These are phyloP conservation scores for Dactylis glomerata DNA, from an alignment of 176 grass and related monocot species.

Conservation along the genomic window DNA sequence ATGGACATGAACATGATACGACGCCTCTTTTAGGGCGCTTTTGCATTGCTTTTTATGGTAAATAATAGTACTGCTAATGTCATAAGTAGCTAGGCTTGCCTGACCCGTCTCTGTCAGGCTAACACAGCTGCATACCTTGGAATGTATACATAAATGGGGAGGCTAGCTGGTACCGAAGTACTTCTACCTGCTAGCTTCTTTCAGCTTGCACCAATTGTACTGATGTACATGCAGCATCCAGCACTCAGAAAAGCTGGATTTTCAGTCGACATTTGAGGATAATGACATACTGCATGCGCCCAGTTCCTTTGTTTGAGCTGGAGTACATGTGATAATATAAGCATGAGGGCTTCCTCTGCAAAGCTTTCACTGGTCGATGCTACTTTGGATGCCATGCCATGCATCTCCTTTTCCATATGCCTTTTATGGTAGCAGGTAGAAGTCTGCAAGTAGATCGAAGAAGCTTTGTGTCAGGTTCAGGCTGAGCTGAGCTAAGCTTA, in stretches of 20 bases:
- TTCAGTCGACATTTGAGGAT: neutral
- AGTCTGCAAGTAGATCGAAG: neutral
- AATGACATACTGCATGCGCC: neutral
- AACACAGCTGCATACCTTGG: neutral
- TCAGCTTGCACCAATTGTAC: neutral
- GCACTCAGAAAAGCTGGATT: neutral
- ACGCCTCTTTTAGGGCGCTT: constrained; percentile 38
- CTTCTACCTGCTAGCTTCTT: neutral
- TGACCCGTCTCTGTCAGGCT: neutral
- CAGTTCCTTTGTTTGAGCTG: neutral
- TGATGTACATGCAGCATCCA: neutral
- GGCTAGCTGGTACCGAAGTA: neutral
- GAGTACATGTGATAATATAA: neutral
- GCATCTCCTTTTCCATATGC: neutral
- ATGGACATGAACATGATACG: constrained; percentile 25
- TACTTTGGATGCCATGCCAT: neutral
- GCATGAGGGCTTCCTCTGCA: neutral
- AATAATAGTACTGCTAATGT: constrained; percentile 33
- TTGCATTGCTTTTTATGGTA: constrained; percentile 73
- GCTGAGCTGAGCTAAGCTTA: neutral
- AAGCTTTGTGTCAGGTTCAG: constrained; percentile 10
- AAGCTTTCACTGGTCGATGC: neutral
- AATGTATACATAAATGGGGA: constrained; percentile 12
- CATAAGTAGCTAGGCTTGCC: constrained; percentile 52
- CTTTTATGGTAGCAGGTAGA: neutral